These are phyloP conservation scores for Scolecobasidium constrictum DNA, from an alignment of 2,329 filamentous ascomycete genomes.

Conservation along the genomic window DNA sequence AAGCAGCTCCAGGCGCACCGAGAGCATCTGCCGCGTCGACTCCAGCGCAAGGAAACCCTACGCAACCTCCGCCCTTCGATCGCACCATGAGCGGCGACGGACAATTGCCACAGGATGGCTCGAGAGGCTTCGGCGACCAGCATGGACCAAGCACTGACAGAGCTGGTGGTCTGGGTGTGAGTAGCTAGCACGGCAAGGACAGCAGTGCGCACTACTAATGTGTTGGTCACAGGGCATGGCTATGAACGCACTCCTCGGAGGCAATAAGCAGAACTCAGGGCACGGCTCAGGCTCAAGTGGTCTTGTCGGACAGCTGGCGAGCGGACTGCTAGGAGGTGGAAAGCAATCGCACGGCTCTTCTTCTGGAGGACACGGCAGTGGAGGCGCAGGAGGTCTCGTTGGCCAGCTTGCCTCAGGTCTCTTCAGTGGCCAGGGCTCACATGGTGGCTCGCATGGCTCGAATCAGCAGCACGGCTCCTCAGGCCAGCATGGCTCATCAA, in stretches of 20 bases:
- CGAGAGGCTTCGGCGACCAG: slow-evolving; percentile 8
- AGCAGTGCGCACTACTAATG: neutral
- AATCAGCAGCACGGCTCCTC: slow-evolving; percentile 11
- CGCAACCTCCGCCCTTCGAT: slow-evolving; percentile 11
- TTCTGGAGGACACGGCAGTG: slow-evolving; percentile 7
- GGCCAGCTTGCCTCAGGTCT: slow-evolving; percentile 15
- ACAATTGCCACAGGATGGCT: neutral
- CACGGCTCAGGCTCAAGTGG: slow-evolving; percentile 10
- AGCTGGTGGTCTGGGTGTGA: slow-evolving; percentile 17
- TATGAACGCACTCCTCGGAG: slow-evolving; percentile 17
- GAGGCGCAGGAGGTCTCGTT: slow-evolving; percentile 14
- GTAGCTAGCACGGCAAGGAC: no score
- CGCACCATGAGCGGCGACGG: neutral
- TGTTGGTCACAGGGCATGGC: slow-evolving; percentile 14
- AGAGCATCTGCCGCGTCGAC: slow-evolving; percentile 22
- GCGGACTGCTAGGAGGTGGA: slow-evolving; percentile 20
- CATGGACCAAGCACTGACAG: slow-evolving; percentile 10
- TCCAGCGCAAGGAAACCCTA: slow-evolving; percentile 23
- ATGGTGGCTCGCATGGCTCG: slow-evolving; percentile 13
- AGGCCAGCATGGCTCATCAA: slow-evolving; percentile 6
- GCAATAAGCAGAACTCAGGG: slow-evolving; percentile 15
- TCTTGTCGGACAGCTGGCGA: slow-evolving; percentile 16
- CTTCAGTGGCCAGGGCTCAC: slow-evolving; percentile 10
- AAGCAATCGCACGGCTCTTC: slow-evolving; percentile 12
- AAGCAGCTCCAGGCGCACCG: slow-evolving; percentile 26